These are phyloP conservation scores for Gremmenia infestans DNA, from an alignment of 2,329 filamentous ascomycete species.

Conservation along the genomic window DNA sequence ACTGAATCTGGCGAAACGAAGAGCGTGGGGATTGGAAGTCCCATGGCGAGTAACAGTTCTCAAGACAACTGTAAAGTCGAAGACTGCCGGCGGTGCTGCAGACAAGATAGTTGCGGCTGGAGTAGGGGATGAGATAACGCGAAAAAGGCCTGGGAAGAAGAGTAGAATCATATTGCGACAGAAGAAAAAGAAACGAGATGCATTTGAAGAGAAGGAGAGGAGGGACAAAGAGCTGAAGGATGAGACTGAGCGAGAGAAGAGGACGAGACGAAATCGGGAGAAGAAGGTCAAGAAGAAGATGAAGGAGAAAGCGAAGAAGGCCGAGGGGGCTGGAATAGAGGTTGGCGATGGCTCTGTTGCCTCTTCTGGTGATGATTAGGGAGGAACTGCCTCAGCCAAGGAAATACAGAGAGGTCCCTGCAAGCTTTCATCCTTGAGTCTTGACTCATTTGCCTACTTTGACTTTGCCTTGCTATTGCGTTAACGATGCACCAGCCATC, in stretches of 20 bases:
- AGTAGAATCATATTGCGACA: conserved; percentile 46
- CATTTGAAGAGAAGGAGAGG: conserved; percentile 31
- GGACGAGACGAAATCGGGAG: conserved; percentile 54
- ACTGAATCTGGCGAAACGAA: conserved; percentile 37
- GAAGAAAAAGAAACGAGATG: conserved; percentile 37
- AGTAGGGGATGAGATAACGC: conserved; percentile 24
- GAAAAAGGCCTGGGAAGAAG: conserved; percentile 53
- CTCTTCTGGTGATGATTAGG: neutral
- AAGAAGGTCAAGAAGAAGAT: conserved; percentile 55
- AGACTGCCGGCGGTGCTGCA: conserved; percentile 11
- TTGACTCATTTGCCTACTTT: neutral
- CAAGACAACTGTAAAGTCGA: conserved; percentile 25
- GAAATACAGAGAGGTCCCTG: neutral
- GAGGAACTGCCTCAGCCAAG: neutral
- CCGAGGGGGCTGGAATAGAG: conserved; percentile 12
- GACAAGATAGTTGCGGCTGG: conserved; percentile 1
- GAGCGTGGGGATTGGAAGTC: conserved; percentile 54
- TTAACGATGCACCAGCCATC: neutral
- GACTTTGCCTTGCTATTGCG: neutral
- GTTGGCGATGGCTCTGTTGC: neutral
- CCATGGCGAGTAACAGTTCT: conserved; percentile 54
- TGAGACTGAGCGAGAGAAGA: conserved; percentile 54
- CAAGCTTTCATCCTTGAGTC: neutral
- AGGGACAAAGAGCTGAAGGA: conserved; percentile 46
- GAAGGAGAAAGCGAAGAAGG: conserved; percentile 53